Conservation (phyloP, 1,284 basidiomycete genomes). For the Irpex sp. region DNA sequence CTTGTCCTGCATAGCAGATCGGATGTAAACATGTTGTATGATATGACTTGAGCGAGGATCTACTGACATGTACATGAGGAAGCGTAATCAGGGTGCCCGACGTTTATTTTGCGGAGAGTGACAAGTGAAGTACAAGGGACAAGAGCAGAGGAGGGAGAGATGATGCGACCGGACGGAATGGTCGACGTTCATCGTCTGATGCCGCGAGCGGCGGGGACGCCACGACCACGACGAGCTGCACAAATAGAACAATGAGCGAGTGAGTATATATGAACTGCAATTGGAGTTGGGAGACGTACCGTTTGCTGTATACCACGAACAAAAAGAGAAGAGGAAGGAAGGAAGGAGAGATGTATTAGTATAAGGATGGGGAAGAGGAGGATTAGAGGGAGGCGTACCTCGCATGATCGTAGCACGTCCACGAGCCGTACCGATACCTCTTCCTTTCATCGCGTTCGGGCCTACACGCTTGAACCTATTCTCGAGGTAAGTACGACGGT, state of each 20-base stretch:
- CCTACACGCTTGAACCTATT: conserved; percentile 99
- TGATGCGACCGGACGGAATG: too few relatives aligned
- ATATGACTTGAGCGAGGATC: conserved; percentile 5
- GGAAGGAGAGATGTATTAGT: conserved; percentile 9
- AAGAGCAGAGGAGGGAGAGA: too few relatives aligned
- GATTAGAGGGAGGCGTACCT: conserved; percentile 44
- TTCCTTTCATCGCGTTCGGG: conserved; percentile 96
- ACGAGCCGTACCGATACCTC: conserved; percentile 97
- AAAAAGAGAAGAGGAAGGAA: neutral
- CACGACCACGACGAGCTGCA: conserved; percentile 84
- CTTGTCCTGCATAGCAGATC: too few relatives aligned
- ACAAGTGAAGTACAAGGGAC: neutral
- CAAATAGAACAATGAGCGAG: too few relatives aligned
- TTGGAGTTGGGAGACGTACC: conserved; percentile 45
- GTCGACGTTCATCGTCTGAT: conserved; percentile 57
- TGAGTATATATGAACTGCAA: too few relatives aligned
- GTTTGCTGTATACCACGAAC: conserved; percentile 41
- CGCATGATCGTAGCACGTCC: conserved; percentile 96
- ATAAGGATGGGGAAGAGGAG: conserved; percentile 5
- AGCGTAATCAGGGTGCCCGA: too few relatives aligned
- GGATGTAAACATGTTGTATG: neutral
- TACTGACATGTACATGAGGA: conserved; percentile 15
- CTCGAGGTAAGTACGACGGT: too few relatives aligned
- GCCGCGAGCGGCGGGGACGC: conserved; percentile 66
- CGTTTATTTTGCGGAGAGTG: too few relatives aligned